A percentile compares a stretch with the other conserved stretches of the same genome.
Evolutionary conservation across 352 stramenopile genomes (phyloP).

Genomic region (Phytophthora megakarya): DNA sequence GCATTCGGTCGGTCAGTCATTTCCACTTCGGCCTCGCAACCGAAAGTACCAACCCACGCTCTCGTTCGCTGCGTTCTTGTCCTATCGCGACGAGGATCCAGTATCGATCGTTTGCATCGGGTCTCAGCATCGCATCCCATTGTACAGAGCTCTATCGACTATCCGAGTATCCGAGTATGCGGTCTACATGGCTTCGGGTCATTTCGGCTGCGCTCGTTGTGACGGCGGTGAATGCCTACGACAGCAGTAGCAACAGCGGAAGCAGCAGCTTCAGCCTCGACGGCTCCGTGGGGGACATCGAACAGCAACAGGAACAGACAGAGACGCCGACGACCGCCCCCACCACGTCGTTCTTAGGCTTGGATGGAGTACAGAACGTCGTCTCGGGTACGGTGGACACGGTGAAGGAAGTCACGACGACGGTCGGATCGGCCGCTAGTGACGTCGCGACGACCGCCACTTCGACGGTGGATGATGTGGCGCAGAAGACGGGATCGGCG

Average conservation of each 20-base stretch:
- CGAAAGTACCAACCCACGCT: conserved; percentile 32
- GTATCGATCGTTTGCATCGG: not conserved
- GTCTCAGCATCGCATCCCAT: conserved; percentile 8
- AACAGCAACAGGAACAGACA: conserved; percentile 17
- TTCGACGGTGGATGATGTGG: conserved; percentile 1
- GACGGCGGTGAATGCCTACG: conserved; percentile 22
- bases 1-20: conserved; percentile 13
- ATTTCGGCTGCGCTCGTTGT: conserved; percentile 26
- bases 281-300: conserved; percentile 16
- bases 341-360: conserved; percentile 18
- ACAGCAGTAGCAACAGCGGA: conserved; percentile 19
- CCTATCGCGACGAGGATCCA: conserved; percentile 22
- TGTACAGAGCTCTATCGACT: not conserved
- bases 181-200: conserved; percentile 24
- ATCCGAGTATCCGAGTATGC: conserved; percentile 21
- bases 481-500: conserved; percentile 11
- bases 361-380: too few species aligned
- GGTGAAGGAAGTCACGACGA: too few species aligned
- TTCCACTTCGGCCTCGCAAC: conserved; percentile 42
- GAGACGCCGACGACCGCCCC: conserved; percentile 8
- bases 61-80: conserved; percentile 24
- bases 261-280: conserved; percentile 26
- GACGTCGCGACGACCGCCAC: conserved; percentile 9
- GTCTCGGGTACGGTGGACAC: conserved; percentile 27
- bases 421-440: conserved; percentile 1